Evolutionary conservation across 2,329 filamentous ascomycete species (phyloP).

Genomic region (Leptoxyphium fumago): DNA sequence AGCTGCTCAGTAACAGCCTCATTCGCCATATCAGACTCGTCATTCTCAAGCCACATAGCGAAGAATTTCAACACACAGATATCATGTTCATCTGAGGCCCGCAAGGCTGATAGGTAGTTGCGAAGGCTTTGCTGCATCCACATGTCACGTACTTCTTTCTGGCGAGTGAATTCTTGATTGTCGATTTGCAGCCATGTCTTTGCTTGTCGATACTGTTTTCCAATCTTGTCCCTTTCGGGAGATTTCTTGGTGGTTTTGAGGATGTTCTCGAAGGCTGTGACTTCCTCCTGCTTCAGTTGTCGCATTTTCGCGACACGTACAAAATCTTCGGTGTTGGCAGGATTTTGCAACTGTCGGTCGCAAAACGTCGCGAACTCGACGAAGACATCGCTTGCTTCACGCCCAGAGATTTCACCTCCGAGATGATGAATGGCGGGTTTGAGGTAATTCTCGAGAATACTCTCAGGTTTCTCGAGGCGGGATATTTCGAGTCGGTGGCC

Average conservation of each 20-base stretch:
- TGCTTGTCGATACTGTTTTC: conserved; percentile 53
- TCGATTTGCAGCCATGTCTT: conserved; percentile 84
- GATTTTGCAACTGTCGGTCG: conserved; percentile 80
- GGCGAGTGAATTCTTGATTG: conserved; percentile 66
- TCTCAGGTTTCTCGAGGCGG: conserved; percentile 76
- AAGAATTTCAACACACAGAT: conserved; percentile 85
- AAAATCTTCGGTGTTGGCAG: conserved; percentile 72
- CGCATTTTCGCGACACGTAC: conserved; percentile 64
- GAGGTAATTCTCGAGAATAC: conserved; percentile 76
- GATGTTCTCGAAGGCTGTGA: conserved; percentile 54
- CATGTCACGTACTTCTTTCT: conserved; percentile 60
- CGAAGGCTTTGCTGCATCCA: conserved; percentile 82
- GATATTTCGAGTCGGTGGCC: conserved; percentile 83
- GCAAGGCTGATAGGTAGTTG: conserved; percentile 78
- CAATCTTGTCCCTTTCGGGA: conserved; percentile 38
- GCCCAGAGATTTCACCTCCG: conserved; percentile 49
- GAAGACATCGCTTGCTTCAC: conserved; percentile 74
- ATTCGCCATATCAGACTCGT: conserved; percentile 62
- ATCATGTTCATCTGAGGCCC: conserved; percentile 75
- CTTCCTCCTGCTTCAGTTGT: conserved; percentile 67
- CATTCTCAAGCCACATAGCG: conserved; percentile 83
- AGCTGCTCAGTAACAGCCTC: conserved; percentile 58
- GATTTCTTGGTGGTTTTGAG: conserved; percentile 29
- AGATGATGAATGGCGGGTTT: conserved; percentile 72
- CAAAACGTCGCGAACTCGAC: conserved; percentile 94